Base-by-base conservation (phyloP, 2,329 filamentous ascomycete genomes). In the Ophioceras dolichostomum region DNA sequence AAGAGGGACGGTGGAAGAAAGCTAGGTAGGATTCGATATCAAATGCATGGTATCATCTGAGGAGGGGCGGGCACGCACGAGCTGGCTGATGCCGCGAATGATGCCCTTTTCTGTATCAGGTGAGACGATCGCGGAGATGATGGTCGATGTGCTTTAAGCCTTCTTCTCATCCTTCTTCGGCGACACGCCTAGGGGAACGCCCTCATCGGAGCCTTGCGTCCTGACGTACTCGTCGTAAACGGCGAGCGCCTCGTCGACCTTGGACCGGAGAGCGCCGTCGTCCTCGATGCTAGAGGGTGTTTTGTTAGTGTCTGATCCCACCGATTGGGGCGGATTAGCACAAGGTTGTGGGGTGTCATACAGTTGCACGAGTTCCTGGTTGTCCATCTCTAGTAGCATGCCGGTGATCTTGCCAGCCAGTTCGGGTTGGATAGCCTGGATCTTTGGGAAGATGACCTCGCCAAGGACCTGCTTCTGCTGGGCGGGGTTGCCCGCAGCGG, bases 351-450 rank as follows among this genome's bases (percentile, higher is more conserved):
- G n/a, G n/a, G n/a, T n/a, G n/a, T n/a, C n/a, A n/a, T 81, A 94
- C 85, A 98, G 76, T 65, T 84, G 85, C 57, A 98, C 74, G 52
- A 98, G 71, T 70, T 98, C 91, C 40, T 72, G 60, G 65, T 96
- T 96, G 54, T 96, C 91, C 91, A 98, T 98, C 76, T 98, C 91
- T 53, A 98, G 67, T 53, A 98, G 82, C 91, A 98, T 98, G 66
- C 91, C 91, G 44, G 91, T 98, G 62, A 98, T 96, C 80, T 98
- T 98, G 58, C 91, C 91, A 45, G 91, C 91, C 54, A 98, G 73
- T 53, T 95, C 88, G 42, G 87, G 83, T 70, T 98, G 91, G 64
- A 94, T 80, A 49, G 76, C 78, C 62, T 88, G 79, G 55, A 98
- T 96, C 82, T 96, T 98, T 57, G 91, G 91, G 75, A 96, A 98